phyloP scores from a whole-genome alignment of 768 basidiomycete species.

The Russula sp. region DNA sequence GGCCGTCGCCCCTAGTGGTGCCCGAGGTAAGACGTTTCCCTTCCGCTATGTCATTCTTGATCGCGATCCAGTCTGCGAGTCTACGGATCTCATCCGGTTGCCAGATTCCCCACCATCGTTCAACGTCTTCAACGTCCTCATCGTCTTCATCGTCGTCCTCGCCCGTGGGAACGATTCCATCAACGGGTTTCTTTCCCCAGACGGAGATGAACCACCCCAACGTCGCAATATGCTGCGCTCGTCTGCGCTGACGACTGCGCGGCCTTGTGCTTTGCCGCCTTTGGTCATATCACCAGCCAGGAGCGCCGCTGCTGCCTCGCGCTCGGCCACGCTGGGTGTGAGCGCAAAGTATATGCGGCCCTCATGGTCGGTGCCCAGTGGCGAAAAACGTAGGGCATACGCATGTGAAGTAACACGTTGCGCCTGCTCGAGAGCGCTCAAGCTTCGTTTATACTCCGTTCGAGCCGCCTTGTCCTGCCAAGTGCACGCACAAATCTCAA shows the following conservation, averaged over 20 bases:
- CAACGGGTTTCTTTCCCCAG: conserved; percentile 55
- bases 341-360: conserved; percentile 68
- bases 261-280: conserved; percentile 42
- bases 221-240: conserved; percentile 52
- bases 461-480: conserved; percentile 46
- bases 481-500: background rate
- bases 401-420: conserved; percentile 48
- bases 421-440: conserved; percentile 53
- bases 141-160: conserved; percentile 30
- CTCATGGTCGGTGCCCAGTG: conserved; percentile 66
- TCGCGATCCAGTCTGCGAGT: conserved; percentile 62
- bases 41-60: conserved; percentile 46
- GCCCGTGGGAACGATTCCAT: conserved; percentile 17
- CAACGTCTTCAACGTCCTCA: conserved; percentile 40
- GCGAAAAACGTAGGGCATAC: conserved; percentile 52
- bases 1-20: background rate
- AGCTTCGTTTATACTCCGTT: conserved; percentile 48
- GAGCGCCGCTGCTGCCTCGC: conserved; percentile 44
- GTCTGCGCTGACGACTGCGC: conserved; percentile 42
- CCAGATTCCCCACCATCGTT: conserved; percentile 78
- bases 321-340: conserved; percentile 56
- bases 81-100: conserved; percentile 61
- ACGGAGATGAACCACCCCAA: conserved; percentile 81
- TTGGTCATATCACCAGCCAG: conserved; percentile 38
- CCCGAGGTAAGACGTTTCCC: conserved; percentile 26